Evolutionary conservation across 768 basidiomycete species (phyloP).

Genomic region (Pisolithus albus): DNA sequence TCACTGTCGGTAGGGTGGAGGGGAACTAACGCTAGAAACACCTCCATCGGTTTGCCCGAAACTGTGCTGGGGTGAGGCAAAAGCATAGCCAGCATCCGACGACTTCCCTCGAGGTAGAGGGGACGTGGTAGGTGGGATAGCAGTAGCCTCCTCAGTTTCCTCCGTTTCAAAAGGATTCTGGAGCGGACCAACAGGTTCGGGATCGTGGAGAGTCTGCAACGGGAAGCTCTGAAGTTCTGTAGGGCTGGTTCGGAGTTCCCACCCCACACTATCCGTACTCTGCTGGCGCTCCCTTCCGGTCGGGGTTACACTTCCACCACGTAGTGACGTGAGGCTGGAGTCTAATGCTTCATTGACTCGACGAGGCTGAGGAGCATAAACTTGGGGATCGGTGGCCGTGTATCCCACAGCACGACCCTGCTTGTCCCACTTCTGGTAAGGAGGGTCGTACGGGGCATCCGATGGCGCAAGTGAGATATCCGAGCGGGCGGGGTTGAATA

Average conservation of each 20-base stretch:
- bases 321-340: slow-evolving; percentile 7
- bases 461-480: slow-evolving; percentile 37
- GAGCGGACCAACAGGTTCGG: slow-evolving; percentile 6
- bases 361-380: slow-evolving; percentile 49
- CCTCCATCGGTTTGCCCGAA: slow-evolving; percentile 8
- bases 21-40: slow-evolving; percentile 4
- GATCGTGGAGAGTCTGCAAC: slow-evolving; percentile 15
- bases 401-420: slow-evolving; percentile 45
- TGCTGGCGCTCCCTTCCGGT: slow-evolving; percentile 16
- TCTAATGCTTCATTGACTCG: slow-evolving; percentile 14
- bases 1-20: slow-evolving; percentile 11
- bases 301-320: slow-evolving; percentile 9
- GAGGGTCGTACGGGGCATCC: slow-evolving; percentile 24
- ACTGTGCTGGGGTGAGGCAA: slow-evolving; percentile 18
- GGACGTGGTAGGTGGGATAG: slow-evolving; percentile 7
- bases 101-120: slow-evolving; percentile 6
- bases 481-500: slow-evolving; percentile 33
- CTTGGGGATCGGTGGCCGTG: slow-evolving; percentile 32
- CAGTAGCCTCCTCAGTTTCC: slow-evolving; percentile 12
- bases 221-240: slow-evolving; percentile 20
- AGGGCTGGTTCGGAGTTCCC: slow-evolving; percentile 25
- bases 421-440: slow-evolving; percentile 48
- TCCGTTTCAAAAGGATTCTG: slow-evolving; percentile 21
- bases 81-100: slow-evolving; percentile 18
- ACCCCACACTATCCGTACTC: slow-evolving; percentile 24